Base-by-base conservation (phyloP, 805 yeast genomes). In the Schwanniomyces sp. region DNA sequence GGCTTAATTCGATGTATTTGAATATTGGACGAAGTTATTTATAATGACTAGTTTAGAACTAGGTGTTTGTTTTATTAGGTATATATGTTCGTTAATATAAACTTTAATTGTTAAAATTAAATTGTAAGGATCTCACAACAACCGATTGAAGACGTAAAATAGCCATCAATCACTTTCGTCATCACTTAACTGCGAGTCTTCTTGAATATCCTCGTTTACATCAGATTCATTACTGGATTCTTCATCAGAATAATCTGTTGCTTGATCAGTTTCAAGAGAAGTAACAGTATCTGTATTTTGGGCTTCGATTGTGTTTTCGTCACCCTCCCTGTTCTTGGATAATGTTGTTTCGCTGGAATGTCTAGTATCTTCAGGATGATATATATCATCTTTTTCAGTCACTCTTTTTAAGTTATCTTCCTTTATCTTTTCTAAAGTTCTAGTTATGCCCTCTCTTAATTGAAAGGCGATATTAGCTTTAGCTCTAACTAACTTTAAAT, bases 391-490 rank as follows among this genome's bases (percentile, higher is more conserved):
- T 37, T 37, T 14, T 21, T 37, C 16, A 21, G 40, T 37, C n/a
- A 7, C 5, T 32, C 4, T 18, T 16, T 32, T 39, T 39, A 32
- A 16, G 7, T 29, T 40, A 7, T 40, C 26, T 28, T 40, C 26
- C 29, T 40, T 40, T n/a, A 14, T n/a, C 16, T 18, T 16, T 9
- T 41, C 34, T 24, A 39, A 39, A 18, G 21, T 39, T 39, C 32
- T 39, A 25, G 29, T 17, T 29, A 56, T 41, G 2, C 55, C 62
- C 51, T 73, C 77, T 43, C 78, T 54, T 48, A 60, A 51, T 52
- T 74, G 78, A 48, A 68, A 70, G 3, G 76, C 75, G 7, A 74
- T 63, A 46, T 74, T 74, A 6, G 76, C 78, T 53, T 67, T 62
- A 18, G 78, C 78, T 40, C 78, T 56, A 26, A 69, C 65, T 46